Evolutionary conservation across 148 eudicot genomes (phyloP).

Genomic region (Fagopyrum esculentum): DNA sequence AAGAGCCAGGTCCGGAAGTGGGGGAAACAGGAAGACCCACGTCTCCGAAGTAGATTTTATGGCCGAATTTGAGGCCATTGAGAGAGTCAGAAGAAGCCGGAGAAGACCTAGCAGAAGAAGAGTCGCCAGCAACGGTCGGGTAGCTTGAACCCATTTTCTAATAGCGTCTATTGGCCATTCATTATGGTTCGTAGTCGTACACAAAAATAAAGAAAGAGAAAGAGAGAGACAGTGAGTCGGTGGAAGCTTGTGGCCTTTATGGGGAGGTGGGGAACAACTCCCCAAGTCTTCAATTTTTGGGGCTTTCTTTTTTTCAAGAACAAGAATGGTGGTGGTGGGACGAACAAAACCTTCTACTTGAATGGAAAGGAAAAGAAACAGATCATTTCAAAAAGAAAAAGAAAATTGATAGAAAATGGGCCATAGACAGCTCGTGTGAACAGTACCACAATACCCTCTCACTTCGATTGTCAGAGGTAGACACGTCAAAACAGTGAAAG

Average conservation of each 20-base stretch:
- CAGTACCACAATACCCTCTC: constrained; percentile 9
- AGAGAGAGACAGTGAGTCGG: neutral
- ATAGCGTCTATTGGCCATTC: constrained; percentile 28
- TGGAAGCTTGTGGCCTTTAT: constrained; percentile 7
- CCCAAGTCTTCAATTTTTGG: neutral
- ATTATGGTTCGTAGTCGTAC: constrained; percentile 11
- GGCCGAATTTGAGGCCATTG: constrained; percentile 64
- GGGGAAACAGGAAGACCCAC: constrained; percentile 32
- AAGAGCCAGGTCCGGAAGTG: constrained; percentile 27
- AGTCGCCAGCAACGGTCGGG: neutral
- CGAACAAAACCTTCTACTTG: neutral
- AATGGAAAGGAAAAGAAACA: neutral
- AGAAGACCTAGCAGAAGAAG: constrained; percentile 17
- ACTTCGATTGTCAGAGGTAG: constrained; percentile 18
- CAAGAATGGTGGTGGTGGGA: neutral
- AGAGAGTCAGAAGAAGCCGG: constrained; percentile 36
- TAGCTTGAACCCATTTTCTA: constrained; percentile 47
- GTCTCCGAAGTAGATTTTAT: constrained; percentile 81
- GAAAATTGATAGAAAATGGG: constrained; percentile 29
- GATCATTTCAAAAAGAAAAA: neutral
- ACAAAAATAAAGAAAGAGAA: neutral
- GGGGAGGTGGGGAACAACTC: constrained; percentile 5
- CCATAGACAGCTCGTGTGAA: constrained; percentile 41
- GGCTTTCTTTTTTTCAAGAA: constrained; percentile 8
- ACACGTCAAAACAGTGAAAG: constrained; percentile 8